phyloP scores from a whole-genome alignment of 23 red algal species.

The Agarophyton chilense region DNA sequence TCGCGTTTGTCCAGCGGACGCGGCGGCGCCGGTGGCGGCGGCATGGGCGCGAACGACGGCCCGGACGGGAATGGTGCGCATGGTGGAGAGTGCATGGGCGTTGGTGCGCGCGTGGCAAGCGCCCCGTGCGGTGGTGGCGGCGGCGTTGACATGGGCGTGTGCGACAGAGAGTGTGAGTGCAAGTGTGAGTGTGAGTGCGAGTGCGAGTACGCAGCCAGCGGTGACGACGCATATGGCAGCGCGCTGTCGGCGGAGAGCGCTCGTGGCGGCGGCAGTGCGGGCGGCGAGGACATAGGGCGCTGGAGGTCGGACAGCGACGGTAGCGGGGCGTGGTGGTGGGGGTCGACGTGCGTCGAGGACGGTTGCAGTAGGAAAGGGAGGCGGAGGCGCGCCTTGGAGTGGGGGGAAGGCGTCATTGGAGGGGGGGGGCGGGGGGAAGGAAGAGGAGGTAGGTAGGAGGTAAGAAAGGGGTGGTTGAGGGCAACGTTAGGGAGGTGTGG shows the following conservation, averaged over 20 bases:
- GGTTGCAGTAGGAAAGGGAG: neutral
- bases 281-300: neutral
- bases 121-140: neutral
- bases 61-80: neutral
- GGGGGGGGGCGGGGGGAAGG: neutral
- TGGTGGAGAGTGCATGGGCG: slow-evolving; percentile 2
- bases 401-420: slow-evolving; percentile 15
- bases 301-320: slow-evolving; percentile 29
- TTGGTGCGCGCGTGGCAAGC: neutral
- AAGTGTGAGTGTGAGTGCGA: too few species aligned
- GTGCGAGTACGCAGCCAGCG: neutral
- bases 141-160: neutral
- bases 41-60: slow-evolving; percentile 7
- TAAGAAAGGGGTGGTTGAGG: neutral
- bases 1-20: slow-evolving; percentile 39
- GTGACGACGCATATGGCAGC: slow-evolving; percentile 4
- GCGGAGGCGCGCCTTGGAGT: slow-evolving; percentile 13
- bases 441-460: slow-evolving; percentile 1
- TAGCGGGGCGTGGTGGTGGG: neutral
- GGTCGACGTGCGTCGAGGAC: neutral
- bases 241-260: slow-evolving; percentile 39
- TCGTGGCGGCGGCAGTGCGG: slow-evolving; percentile 4
- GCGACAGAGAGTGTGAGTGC: too few species aligned
- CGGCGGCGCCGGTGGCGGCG: slow-evolving; percentile 1
- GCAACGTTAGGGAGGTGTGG: neutral